Base-by-base conservation (phyloP, 331 rosid genomes). In the Dryas integrifolia region DNA sequence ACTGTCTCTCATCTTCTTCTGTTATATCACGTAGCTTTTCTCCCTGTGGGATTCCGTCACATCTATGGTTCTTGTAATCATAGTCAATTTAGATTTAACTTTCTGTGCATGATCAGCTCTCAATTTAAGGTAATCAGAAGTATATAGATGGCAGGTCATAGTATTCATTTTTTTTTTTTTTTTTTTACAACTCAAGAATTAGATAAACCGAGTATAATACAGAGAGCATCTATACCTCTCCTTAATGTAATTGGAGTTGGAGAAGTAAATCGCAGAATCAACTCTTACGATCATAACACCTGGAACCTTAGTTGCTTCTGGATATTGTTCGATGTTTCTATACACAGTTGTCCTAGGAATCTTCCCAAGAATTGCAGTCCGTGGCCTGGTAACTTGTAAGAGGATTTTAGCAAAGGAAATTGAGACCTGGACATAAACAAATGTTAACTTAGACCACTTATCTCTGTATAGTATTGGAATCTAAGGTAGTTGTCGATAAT, bases 321-420 rank as follows among this genome's bases (percentile, higher is more conserved):
- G 96, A 69, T 94, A 94, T 75, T 94, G 98, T 48, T 65, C 88
- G 69, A 88, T 84, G 86, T 94, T 94, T 85, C 97, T 83, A 66
- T 94, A 94, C 58, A 94, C 98, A 30, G 76, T 14, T 35, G 97
- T 86, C 50, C 92, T 65, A 1, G 98, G 98, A 67, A 94, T 84
- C 72, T 88, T 91, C 64, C 98, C 98, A 2, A 91, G 87, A 83
- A 86, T 83, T 30, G 97, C 92, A n/a, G 98, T 94, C 59, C 97
- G 69, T 5, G 98, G 98, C 74, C 98, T 94, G 64, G 98, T 94
- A 15, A 89, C 98, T 84, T 91, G 98, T 64, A 94, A 78, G 30
- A 94, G 86, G 76, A 94, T 94, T 85, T 94, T 94, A 26, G 97
- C 98, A 69, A 94, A 88, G 77, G 98, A 94, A 72, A 94, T 94